phyloP scores from a whole-genome alignment of 192 early-diverging fungal species.

The Chytriomyces sp. region DNA sequence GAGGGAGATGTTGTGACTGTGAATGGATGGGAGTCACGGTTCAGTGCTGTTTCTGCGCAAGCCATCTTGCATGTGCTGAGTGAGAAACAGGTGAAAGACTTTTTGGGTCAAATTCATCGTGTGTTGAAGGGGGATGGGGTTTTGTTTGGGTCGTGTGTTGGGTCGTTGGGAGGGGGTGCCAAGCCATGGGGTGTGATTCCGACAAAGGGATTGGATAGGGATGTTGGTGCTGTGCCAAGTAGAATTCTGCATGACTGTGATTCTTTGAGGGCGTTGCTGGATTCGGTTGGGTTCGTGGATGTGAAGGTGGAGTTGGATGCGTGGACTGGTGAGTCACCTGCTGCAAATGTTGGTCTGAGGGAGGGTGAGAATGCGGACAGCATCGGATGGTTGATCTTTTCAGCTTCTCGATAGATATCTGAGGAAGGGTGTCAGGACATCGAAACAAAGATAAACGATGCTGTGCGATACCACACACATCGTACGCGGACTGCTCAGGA shows the following conservation, averaged over 20 bases:
- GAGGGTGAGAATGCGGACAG: background rate
- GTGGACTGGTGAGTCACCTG: background rate
- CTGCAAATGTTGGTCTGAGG: background rate
- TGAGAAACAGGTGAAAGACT: background rate
- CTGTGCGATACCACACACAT: too few relatives aligned
- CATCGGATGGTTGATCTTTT: background rate
- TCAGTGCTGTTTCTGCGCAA: conserved; percentile 11
- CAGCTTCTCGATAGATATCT: background rate
- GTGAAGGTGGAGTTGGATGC: conserved; percentile 17
- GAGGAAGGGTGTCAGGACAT: too few relatives aligned
- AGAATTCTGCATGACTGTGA: background rate
- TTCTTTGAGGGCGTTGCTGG: background rate
- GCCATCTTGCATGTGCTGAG: conserved; percentile 26
- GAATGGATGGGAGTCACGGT: background rate
- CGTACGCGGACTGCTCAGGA: too few relatives aligned
- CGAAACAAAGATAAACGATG: too few relatives aligned
- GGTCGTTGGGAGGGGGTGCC: background rate
- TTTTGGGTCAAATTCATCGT: background rate
- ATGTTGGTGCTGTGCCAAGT: background rate
- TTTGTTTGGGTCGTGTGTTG: conserved; percentile 23
- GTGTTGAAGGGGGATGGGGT: background rate
- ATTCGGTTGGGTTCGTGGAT: background rate
- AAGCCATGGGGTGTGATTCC: conserved; percentile 1
- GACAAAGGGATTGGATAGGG: conserved; percentile 10
- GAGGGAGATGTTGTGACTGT: background rate